A percentile compares a stretch with the other conserved stretches of the same genome.
Conservation (phyloP, 257 asterid species). For the Anisodus acutangulus region DNA sequence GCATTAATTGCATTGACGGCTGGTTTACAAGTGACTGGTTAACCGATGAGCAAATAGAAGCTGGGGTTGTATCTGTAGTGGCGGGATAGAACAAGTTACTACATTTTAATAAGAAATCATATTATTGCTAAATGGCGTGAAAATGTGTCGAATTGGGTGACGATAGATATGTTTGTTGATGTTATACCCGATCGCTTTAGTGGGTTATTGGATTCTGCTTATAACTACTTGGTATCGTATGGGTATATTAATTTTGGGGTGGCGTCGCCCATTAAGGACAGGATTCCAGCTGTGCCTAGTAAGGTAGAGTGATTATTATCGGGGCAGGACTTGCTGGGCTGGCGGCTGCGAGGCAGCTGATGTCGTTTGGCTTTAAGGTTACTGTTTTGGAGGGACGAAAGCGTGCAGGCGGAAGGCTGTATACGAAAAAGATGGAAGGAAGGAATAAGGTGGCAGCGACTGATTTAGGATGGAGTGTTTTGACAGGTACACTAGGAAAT, state of each 20-base stretch:
- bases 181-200: too few relatives aligned
- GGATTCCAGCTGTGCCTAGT: too few relatives aligned
- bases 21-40: conserved; percentile 82
- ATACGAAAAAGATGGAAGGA: conserved; percentile 69
- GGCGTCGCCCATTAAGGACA: too few relatives aligned
- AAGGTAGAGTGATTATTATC: too few relatives aligned
- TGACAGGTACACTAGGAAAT: conserved; percentile 84
- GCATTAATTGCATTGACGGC: conserved; percentile 78
- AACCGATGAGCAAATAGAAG: conserved; percentile 82
- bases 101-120: conserved; percentile 62
- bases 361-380: conserved; percentile 84
- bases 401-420: conserved; percentile 94
- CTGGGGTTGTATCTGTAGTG: conserved; percentile 73
- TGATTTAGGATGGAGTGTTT: conserved; percentile 92
- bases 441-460: conserved; percentile 58
- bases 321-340: conserved; percentile 81
- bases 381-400: conserved; percentile 82
- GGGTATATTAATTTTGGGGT: too few relatives aligned
- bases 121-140: too few relatives aligned
- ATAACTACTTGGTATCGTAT: too few relatives aligned
- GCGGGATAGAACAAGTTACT: conserved; percentile 87
- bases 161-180: too few relatives aligned
- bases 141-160: too few relatives aligned
- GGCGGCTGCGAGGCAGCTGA: conserved; percentile 56
- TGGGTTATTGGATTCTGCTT: too few relatives aligned